Evolutionary conservation across 2,329 filamentous ascomycete species (phyloP).

Genomic region (Huntiella omanensis): DNA sequence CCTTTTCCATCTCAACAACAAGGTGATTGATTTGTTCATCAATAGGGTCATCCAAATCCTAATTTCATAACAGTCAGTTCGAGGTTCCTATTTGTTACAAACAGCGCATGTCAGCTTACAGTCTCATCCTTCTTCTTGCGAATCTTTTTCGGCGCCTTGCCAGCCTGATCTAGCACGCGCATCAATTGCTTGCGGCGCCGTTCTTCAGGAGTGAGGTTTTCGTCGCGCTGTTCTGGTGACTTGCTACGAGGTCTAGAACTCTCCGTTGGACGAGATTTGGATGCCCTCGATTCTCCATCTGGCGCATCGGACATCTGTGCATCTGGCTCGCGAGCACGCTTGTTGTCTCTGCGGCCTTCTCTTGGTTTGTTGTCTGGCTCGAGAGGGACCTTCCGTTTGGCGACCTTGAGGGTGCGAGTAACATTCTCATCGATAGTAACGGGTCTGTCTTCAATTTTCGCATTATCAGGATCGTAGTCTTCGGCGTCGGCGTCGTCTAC

Average conservation of each 20-base stretch:
- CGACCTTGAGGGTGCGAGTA: conserved; percentile 42
- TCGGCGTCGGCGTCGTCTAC: conserved; percentile 52
- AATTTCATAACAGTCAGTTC: neutral
- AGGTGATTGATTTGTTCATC: conserved; percentile 80
- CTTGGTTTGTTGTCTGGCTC: conserved; percentile 51
- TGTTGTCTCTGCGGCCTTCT: conserved; percentile 53
- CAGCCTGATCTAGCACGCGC: conserved; percentile 67
- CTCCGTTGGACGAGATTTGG: conserved; percentile 28
- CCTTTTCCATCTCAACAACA: conserved; percentile 75
- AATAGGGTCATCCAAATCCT: conserved; percentile 80
- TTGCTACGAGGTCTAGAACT: conserved; percentile 23
- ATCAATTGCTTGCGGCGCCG: conserved; percentile 69
- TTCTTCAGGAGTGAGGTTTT: conserved; percentile 68
- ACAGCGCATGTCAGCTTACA: conserved; percentile 1
- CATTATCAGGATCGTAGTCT: conserved; percentile 47
- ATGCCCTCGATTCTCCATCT: conserved; percentile 22
- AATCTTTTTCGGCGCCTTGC: conserved; percentile 52
- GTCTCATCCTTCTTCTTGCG: conserved; percentile 49
- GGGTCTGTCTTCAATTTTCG: conserved; percentile 43
- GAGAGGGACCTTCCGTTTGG: conserved; percentile 40
- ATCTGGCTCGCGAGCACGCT: conserved; percentile 31
- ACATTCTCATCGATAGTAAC: conserved; percentile 51
- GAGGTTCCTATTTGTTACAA: neutral
- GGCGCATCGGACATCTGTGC: conserved; percentile 26
- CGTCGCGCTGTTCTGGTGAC: conserved; percentile 40